A percentile compares a stretch with the other conserved stretches of the same genome.
Evolutionary conservation across 2,329 filamentous ascomycete genomes (phyloP).

Genomic region (Penicillium janthinellum): DNA sequence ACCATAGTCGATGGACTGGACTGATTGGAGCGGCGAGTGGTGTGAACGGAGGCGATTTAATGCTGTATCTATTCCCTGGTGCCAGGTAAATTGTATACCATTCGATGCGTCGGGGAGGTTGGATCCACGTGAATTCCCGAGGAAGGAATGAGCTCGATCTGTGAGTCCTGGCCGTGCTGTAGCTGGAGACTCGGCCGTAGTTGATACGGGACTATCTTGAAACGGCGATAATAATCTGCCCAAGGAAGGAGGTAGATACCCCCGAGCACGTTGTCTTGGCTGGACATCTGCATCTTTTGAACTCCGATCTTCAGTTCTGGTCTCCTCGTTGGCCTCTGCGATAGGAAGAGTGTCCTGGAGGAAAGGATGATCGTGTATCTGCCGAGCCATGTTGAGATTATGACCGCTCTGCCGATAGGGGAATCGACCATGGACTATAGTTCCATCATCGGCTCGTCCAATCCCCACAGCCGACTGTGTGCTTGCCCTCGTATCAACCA

Average conservation of each 20-base stretch:
- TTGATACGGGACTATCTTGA: background rate
- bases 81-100: background rate
- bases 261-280: background rate
- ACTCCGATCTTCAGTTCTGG: background rate
- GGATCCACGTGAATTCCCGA: background rate
- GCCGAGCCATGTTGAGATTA: constrained; percentile 35
- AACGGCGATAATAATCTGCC: constrained; percentile 3
- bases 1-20: background rate
- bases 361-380: constrained; percentile 39
- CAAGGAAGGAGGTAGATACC: background rate
- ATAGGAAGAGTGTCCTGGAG: constrained; percentile 32
- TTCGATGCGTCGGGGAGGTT: background rate
- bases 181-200: background rate
- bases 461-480: constrained; percentile 28
- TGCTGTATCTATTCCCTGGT: background rate
- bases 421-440: constrained; percentile 44
- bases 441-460: constrained; percentile 45
- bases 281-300: constrained; percentile 7
- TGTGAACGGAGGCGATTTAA: background rate
- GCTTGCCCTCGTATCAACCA: constrained; percentile 7
- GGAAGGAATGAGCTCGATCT: constrained; percentile 3
- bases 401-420: constrained; percentile 45
- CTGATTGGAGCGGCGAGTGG: background rate
- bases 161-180: background rate
- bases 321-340: constrained; percentile 17